Evolutionary conservation across 768 basidiomycete species (phyloP).

Genomic region (Tulasnella sp.): DNA sequence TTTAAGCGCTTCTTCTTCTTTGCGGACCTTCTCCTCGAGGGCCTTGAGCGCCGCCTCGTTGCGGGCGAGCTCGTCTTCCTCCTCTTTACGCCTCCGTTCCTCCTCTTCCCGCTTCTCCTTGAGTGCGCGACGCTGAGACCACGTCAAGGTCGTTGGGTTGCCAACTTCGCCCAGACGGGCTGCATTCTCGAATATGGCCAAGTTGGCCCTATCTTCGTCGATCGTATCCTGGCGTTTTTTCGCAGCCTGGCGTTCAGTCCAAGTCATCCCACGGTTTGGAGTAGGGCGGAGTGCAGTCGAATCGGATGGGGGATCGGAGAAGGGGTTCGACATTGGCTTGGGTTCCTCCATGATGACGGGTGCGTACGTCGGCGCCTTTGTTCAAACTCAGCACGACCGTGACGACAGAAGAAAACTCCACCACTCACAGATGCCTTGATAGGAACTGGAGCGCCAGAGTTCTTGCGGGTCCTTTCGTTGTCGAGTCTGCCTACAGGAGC

Average conservation of each 20-base stretch:
- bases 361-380: background rate
- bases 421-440: too few species aligned
- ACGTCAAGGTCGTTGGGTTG: background rate
- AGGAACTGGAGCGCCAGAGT: too few species aligned
- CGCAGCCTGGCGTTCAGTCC: slow-evolving; percentile 7
- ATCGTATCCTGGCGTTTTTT: background rate
- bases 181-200: background rate
- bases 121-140: slow-evolving; percentile 6
- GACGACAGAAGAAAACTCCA: background rate
- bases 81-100: background rate
- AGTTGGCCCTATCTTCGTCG: background rate
- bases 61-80: background rate
- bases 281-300: background rate
- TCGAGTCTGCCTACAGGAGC: too few species aligned
- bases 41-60: slow-evolving; percentile 3
- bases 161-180: background rate
- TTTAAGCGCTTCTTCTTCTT: slow-evolving; percentile 4
- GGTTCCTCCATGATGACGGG: background rate
- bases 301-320: background rate
- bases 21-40: background rate
- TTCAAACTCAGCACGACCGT: background rate
- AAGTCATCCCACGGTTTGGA: slow-evolving; percentile 7
- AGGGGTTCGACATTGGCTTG: background rate
- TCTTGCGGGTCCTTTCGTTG: too few species aligned
- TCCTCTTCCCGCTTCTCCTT: slow-evolving; percentile 4